Percentiles rank a stretch among this genome's conserved stretches.
Conservation (phyloP, 208 protist species). For the Wallacemonas collosoma region DNA sequence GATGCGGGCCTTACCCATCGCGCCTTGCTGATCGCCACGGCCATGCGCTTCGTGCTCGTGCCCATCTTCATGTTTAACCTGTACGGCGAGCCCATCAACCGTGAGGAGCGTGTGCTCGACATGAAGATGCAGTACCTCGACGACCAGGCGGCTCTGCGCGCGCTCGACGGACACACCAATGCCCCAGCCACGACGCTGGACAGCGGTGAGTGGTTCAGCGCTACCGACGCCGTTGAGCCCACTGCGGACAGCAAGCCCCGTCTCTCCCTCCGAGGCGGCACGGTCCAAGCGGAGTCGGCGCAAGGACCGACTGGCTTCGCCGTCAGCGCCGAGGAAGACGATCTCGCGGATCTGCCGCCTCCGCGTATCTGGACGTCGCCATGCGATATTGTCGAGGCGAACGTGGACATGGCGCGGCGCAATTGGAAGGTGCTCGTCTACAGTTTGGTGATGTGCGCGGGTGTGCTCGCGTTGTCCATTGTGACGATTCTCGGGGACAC, state of each 20-base stretch:
- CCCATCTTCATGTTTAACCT: constrained; percentile 43
- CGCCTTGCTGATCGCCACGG: constrained; percentile 26
- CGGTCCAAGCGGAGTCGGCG: constrained; percentile 20
- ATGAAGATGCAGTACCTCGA: constrained; percentile 23
- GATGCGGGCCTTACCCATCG: constrained; percentile 26
- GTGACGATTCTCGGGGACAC: constrained; percentile 14
- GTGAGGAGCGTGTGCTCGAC: constrained; percentile 30
- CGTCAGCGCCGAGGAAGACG: neutral
- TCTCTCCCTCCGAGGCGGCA: constrained; percentile 25
- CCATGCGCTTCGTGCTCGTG: constrained; percentile 20
- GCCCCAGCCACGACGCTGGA: neutral
- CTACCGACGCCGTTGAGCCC: neutral
- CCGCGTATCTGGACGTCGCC: constrained; percentile 4
- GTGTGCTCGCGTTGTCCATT: constrained; percentile 19
- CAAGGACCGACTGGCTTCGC: neutral
- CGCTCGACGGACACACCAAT: neutral
- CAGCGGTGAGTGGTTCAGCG: neutral
- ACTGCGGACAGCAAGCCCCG: constrained; percentile 15
- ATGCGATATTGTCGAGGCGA: constrained; percentile 21
- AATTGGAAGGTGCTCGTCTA: constrained; percentile 19
- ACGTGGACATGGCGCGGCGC: constrained; percentile 14
- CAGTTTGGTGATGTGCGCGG: constrained; percentile 15
- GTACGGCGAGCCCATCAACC: constrained; percentile 31
- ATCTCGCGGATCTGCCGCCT: constrained; percentile 8
- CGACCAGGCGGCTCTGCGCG: neutral